Evolutionary conservation across 179 eudicot species (phyloP), one percentile per base, ranked within the genome.

Genomic region (Actinidia arguta): DNA sequence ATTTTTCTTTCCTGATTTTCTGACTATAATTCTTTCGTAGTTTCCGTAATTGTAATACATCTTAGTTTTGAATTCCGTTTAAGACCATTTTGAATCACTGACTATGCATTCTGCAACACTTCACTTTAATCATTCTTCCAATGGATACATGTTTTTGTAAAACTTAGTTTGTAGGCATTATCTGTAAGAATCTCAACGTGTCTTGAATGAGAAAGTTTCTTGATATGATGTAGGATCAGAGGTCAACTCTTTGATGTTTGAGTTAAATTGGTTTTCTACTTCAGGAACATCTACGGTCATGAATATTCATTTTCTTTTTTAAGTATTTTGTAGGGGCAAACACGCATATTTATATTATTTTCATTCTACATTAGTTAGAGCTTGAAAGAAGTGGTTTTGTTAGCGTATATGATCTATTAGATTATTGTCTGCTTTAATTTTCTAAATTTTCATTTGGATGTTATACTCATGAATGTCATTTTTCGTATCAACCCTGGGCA

Each of bases 401-500:
- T 31, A 48, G 25, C 17, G 22, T 48, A 31, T 52, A 8, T 63
- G 17, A 39, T 78, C 46, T 78, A 48, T 66, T 79, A 8, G 13
- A 4, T 22, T 63, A 46, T 54, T 68, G 54, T 52, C 64, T 68
- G 63, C 39, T 39, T 68, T 67, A 51, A 22, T 3, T 20, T 18
- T 36, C 56, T 25, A 39, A 22, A 20, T 51, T 31, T 12, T 13
- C 17, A 63, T 4, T 64, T 47, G 44, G 18, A 51, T 68, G 50
- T 55, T 39, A 48, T 68, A 13, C 22, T 31, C n/a, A 54, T 50
- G 55, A 36, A 56, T 18, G 39, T 78, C 70, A 46, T 50, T 18
- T 5, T 74, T 52, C 50, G 62, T 61, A 54, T 63, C 63, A 76
- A 11, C 55, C 36, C 62, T 82, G 80, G 59, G 75, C 93, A 94